Evolutionary conservation across 2,329 filamentous ascomycete species (phyloP).

Genomic region (Cladophialophora carrionii): DNA sequence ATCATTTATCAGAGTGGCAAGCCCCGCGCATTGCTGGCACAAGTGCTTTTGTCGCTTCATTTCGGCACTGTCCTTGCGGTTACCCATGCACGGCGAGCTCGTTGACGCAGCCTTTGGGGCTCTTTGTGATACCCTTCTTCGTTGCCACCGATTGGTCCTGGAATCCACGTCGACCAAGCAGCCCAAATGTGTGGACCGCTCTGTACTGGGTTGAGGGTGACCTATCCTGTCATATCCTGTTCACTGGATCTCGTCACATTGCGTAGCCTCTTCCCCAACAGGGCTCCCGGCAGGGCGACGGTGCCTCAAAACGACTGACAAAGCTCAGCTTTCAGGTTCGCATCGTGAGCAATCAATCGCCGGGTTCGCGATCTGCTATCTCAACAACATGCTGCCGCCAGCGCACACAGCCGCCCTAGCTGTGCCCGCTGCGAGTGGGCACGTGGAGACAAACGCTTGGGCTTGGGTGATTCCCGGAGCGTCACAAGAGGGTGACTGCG

Average conservation of each 20-base stretch:
- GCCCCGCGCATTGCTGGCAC: background rate
- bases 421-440: too few species aligned
- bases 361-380: background rate
- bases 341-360: background rate
- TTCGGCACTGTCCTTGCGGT: background rate
- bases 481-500: background rate
- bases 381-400: background rate
- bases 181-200: background rate
- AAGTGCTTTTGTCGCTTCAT: conserved; percentile 1
- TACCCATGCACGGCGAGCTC: background rate
- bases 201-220: background rate
- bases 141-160: background rate
- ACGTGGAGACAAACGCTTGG: background rate
- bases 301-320: background rate
- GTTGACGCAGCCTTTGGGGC: background rate
- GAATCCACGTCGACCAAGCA: background rate
- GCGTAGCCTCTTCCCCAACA: background rate
- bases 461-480: background rate
- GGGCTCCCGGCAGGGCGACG: background rate
- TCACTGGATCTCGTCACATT: background rate
- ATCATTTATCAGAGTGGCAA: background rate
- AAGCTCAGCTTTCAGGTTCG: background rate
- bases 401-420: background rate
- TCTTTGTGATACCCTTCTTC: background rate
- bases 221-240: background rate